phyloP scores from a whole-genome alignment of 805 yeast genomes.

The Maudiozyma barnettii region DNA sequence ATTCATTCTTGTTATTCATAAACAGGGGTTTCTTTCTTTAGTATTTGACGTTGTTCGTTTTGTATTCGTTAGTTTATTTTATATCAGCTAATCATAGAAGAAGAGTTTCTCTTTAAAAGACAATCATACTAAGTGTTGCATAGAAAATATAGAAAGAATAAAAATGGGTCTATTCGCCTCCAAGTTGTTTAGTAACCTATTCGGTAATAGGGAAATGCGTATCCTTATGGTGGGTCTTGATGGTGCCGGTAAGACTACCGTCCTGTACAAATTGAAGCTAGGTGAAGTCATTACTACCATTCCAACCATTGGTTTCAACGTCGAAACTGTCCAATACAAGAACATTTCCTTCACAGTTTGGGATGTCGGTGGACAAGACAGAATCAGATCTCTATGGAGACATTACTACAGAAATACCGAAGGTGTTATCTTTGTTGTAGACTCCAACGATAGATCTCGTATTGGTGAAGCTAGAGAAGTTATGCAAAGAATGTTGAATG shows the following conservation, averaged over 20 bases:
- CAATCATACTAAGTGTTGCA: background rate
- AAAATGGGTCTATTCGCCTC: conserved; percentile 94
- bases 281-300: conserved; percentile 95
- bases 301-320: conserved; percentile 96
- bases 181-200: conserved; percentile 87
- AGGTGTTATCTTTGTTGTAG: conserved; percentile 96
- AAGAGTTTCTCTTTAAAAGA: background rate
- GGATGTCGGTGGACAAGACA: conserved; percentile 99
- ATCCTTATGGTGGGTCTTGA: conserved; percentile 96
- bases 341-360: conserved; percentile 94
- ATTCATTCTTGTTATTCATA: background rate
- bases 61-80: background rate
- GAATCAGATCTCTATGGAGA: conserved; percentile 98
- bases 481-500: conserved; percentile 95
- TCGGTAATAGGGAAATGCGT: conserved; percentile 97
- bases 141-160: background rate
- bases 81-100: background rate
- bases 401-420: conserved; percentile 98
- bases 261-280: conserved; percentile 85
- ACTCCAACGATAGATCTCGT: conserved; percentile 97
- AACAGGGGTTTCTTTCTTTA: background rate
- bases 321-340: conserved; percentile 94
- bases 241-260: conserved; percentile 98
- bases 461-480: conserved; percentile 97
- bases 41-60: background rate